Evolutionary conservation across 2,329 filamentous ascomycete genomes (phyloP).

Genomic region (Harringtonia lauricola): DNA sequence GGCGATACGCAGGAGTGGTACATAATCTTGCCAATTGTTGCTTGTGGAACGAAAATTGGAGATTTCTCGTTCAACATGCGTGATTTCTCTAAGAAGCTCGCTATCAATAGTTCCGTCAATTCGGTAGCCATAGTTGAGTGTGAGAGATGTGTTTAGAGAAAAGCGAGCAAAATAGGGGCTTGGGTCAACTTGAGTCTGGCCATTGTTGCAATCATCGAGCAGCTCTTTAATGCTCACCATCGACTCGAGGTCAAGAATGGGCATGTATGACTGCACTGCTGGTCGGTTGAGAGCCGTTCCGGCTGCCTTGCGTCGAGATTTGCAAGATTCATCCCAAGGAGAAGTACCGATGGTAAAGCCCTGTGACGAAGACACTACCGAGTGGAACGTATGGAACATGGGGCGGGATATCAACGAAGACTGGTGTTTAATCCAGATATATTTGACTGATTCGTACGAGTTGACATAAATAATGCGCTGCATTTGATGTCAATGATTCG

Average conservation of each 20-base stretch:
- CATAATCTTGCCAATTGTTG: constrained; percentile 69
- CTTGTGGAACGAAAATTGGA: constrained; percentile 64
- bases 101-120: constrained; percentile 52
- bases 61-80: constrained; percentile 62
- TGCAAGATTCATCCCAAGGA: constrained; percentile 75
- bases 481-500: no score
- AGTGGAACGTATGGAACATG: constrained; percentile 72
- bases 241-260: constrained; percentile 69
- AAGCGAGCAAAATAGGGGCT: constrained; percentile 64
- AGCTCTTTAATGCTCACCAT: constrained; percentile 63
- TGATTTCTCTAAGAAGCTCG: constrained; percentile 62
- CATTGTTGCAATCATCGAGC: constrained; percentile 50
- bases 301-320: constrained; percentile 63
- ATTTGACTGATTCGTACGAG: constrained; percentile 60
- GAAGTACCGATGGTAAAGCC: constrained; percentile 77
- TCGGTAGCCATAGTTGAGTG: constrained; percentile 67
- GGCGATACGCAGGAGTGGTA: constrained; percentile 41
- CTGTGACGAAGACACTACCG: constrained; percentile 63
- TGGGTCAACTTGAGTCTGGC: constrained; percentile 55
- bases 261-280: constrained; percentile 61
- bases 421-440: constrained; percentile 70
- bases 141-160: constrained; percentile 65
- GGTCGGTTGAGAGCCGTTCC: constrained; percentile 69
- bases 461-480: constrained; percentile 68
- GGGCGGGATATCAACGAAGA: constrained; percentile 68